Evolutionary conservation across 2,329 filamentous ascomycete genomes (phyloP), one percentile per base, ranked within the genome.

Genomic region (Talaromyces sp.): DNA sequence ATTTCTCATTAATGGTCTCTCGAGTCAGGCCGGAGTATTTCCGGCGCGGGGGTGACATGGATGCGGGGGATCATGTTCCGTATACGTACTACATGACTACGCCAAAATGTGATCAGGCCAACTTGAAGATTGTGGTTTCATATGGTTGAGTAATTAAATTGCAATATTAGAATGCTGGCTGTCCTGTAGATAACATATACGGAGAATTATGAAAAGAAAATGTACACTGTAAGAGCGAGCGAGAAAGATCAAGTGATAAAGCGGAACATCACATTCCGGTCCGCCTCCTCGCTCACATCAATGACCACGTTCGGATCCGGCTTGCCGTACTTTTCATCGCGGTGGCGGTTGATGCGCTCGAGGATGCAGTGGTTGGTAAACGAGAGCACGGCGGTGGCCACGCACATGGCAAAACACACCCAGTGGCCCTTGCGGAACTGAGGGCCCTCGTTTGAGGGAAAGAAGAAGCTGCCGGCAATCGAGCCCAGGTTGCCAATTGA

Each of bases 391-490:
- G 58, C 58, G 7, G 58, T 60, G 27, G 58, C 58, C 42, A 56
- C 33, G 5, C 51, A 55, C 58, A 60, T 55, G 9, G 51, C 58
- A 42, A 60, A 55, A 42, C 52, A 60, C n/a, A 60, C 44, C 28
- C 54, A 60, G 32, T 60, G 52, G 2, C 58, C 58, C 58, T 60
- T 47, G 7, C 42, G 33, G 25, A 60, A 56, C 9, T 60, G 52
- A 22, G 58, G 58, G 11, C 58, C 52, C 2, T 60, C 36, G 15
- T 28, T 56, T 15, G 52, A 49, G 8, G 58, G 58, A 33, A 49
- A 60, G 52, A 60, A 60, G 27, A 54, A 60, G 22, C 51, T 60
- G 15, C 58, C 58, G 33, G 58, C 58, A 33, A 60, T 60, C 9
- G 58, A 60, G 13, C 58, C 58, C 4, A 54, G 49, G 28, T 60